Evolutionary conservation across 768 basidiomycete genomes (phyloP).

Genomic region (Boletus reticulatus): DNA sequence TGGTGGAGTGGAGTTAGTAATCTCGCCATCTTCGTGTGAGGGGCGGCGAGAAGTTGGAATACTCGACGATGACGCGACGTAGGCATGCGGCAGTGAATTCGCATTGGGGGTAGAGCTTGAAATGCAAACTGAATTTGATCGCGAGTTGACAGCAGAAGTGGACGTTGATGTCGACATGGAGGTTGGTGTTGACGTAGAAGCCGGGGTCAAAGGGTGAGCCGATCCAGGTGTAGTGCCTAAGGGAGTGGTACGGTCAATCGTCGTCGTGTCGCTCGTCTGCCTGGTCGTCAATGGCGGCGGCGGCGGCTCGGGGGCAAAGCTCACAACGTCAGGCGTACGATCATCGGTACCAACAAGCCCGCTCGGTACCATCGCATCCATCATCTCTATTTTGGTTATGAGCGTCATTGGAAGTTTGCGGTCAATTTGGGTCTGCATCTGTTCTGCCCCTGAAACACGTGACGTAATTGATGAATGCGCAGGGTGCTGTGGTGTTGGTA

Average conservation of each 20-base stretch:
- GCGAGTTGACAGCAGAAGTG: constrained; percentile 22
- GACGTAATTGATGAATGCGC: neutral
- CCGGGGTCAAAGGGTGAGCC: neutral
- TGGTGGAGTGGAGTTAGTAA: constrained; percentile 37
- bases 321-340: constrained; percentile 20
- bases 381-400: constrained; percentile 24
- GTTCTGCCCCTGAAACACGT: constrained; percentile 2
- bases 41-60: constrained; percentile 25
- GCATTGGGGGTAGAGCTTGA: constrained; percentile 5
- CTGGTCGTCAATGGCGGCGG: constrained; percentile 30
- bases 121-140: constrained; percentile 25
- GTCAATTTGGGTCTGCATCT: constrained; percentile 8
- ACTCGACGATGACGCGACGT: constrained; percentile 3
- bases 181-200: constrained; percentile 8
- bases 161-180: constrained; percentile 24
- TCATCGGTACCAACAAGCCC: constrained; percentile 19
- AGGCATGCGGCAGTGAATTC: neutral
- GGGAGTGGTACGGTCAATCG: neutral
- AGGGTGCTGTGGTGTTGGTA: neutral
- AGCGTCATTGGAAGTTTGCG: constrained; percentile 9
- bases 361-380: constrained; percentile 22
- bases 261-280: constrained; percentile 16
- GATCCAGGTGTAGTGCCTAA: neutral
- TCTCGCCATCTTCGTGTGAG: constrained; percentile 55
- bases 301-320: constrained; percentile 31